Percentiles rank a stretch among this genome's conserved stretches.
These are phyloP conservation scores for Cymbidium sinense DNA, from an alignment of 106 monocot species.

Conservation along the genomic window DNA sequence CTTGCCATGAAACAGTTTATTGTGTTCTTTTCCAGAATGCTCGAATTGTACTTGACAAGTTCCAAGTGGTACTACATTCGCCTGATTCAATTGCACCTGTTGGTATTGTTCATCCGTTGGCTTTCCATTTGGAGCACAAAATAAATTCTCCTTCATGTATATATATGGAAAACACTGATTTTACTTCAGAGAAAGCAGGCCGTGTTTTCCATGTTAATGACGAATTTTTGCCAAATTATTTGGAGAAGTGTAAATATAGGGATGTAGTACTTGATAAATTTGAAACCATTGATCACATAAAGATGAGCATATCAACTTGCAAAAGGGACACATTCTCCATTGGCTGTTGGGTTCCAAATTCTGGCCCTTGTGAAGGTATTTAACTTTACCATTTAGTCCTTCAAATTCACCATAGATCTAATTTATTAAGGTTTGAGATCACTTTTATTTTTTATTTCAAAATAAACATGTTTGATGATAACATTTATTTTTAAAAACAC, in stretches of 20 bases:
- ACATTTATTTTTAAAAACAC: too few relatives aligned
- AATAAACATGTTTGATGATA: too few relatives aligned
- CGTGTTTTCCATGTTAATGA: slow-evolving; percentile 45
- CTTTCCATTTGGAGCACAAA: slow-evolving; percentile 70
- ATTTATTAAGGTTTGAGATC: too few relatives aligned
- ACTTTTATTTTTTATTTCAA: too few relatives aligned
- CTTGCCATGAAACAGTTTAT: neutral
- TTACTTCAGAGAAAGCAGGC: slow-evolving; percentile 8
- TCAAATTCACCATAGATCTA: neutral
- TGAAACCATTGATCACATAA: slow-evolving; percentile 8
- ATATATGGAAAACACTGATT: slow-evolving; percentile 6
- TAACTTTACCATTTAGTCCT: neutral
- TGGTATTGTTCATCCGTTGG: slow-evolving; percentile 81
- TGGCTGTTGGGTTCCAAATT: slow-evolving; percentile 62
- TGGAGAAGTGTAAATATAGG: slow-evolving; percentile 18
- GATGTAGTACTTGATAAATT: slow-evolving; percentile 9
- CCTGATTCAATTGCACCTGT: slow-evolving; percentile 85
- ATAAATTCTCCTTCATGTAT: slow-evolving; percentile 7
- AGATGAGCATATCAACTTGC: slow-evolving; percentile 49
- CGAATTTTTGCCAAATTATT: slow-evolving; percentile 15
- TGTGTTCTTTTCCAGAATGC: slow-evolving; percentile 56
- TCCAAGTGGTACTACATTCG: slow-evolving; percentile 71
- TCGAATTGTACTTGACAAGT: slow-evolving; percentile 78
- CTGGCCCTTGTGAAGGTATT: slow-evolving; percentile 40
- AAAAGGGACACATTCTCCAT: slow-evolving; percentile 52